Evolutionary conservation across 192 early-diverging fungal genomes (phyloP).

Genomic region (Coemansia sp.): DNA sequence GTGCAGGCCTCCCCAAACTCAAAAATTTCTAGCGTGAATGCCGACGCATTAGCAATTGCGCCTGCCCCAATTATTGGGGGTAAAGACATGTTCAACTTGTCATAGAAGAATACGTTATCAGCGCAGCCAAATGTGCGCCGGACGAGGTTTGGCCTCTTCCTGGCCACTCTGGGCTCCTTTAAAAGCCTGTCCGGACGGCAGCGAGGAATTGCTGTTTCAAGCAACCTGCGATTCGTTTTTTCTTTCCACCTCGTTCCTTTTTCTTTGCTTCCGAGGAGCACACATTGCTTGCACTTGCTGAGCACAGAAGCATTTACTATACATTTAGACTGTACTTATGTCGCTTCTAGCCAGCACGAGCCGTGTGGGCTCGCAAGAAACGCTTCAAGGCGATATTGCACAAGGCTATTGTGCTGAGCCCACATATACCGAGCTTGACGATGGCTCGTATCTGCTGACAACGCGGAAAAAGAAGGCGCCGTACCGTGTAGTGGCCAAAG

Average conservation of each 20-base stretch:
- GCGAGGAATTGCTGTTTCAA: not conserved
- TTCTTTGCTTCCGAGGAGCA: not conserved
- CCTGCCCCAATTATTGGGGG: not conserved
- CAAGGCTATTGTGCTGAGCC: not conserved
- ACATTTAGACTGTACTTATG: slow-evolving; percentile 8
- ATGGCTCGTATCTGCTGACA: slow-evolving; percentile 10
- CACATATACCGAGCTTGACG: not conserved
- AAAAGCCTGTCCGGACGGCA: not conserved
- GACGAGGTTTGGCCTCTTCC: not conserved
- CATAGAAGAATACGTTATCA: not conserved
- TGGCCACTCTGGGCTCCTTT: not conserved
- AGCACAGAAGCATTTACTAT: not conserved
- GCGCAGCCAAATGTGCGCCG: not conserved
- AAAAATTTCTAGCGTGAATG: not conserved
- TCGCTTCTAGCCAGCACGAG: slow-evolving; percentile 9
- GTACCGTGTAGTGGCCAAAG: slow-evolving; percentile 16
- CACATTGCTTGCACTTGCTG: not conserved
- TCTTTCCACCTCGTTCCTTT: not conserved
- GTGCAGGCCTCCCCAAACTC: slow-evolving; percentile 1
- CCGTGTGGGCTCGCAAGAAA: slow-evolving; percentile 24
- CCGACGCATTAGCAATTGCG: slow-evolving; percentile 3
- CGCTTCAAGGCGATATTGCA: slow-evolving; percentile 13
- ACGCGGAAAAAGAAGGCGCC: slow-evolving; percentile 17
- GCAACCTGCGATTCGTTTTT: not conserved
- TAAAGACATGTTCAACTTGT: not conserved